phyloP scores from a whole-genome alignment of 352 stramenopile species.

The Discostella stelligera region DNA sequence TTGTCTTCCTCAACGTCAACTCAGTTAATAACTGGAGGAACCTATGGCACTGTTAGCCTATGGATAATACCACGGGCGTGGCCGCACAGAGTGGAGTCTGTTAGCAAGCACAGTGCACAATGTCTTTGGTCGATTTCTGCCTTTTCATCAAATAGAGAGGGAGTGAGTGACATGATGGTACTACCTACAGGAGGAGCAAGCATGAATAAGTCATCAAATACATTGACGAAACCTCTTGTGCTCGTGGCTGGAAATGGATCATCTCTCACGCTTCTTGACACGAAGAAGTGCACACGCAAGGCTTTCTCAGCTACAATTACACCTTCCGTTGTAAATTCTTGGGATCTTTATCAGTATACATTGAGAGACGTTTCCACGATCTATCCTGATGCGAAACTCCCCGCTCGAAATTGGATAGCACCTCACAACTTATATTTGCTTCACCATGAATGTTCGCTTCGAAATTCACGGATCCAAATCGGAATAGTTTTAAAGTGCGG shows the following conservation, averaged over 20 bases:
- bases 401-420: constrained; percentile 31
- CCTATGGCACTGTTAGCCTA: constrained; percentile 21
- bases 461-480: constrained; percentile 20
- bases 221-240: constrained; percentile 22
- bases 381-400: constrained; percentile 18
- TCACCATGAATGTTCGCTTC: constrained; percentile 7
- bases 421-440: constrained; percentile 31
- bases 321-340: constrained; percentile 24
- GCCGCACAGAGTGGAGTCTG: background rate
- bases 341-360: constrained; percentile 31
- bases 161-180: constrained; percentile 27
- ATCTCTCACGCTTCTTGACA: constrained; percentile 35
- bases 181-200: constrained; percentile 4
- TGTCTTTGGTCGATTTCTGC: constrained; percentile 39
- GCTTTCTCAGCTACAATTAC: constrained; percentile 40
- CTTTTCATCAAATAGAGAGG: constrained; percentile 26
- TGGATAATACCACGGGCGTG: constrained; percentile 30
- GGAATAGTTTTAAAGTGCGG: constrained; percentile 31
- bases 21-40: constrained; percentile 27
- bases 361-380: constrained; percentile 25
- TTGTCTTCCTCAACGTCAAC: background rate
- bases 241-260: constrained; percentile 31
- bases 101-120: constrained; percentile 21
- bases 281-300: constrained; percentile 38
- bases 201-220: background rate